These are phyloP conservation scores for Eutypella sp. DNA, from an alignment of 2,329 filamentous ascomycete genomes.

Conservation along the genomic window DNA sequence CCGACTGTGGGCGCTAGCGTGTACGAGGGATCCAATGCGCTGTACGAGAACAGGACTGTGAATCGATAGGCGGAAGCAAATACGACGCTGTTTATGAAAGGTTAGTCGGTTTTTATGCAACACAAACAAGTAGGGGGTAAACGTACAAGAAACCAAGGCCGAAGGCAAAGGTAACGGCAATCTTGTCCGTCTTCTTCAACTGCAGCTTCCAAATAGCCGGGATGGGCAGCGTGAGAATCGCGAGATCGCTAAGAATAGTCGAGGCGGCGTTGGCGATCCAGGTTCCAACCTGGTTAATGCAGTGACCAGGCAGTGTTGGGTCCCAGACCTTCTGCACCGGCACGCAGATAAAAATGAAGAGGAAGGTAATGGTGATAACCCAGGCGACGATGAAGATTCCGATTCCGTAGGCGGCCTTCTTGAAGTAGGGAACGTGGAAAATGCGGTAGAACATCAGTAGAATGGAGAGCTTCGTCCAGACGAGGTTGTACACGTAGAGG, in stretches of 20 bases:
- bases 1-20: slow-evolving; percentile 40
- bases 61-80: slow-evolving; percentile 45
- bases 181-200: slow-evolving; percentile 35
- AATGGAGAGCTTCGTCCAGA: slow-evolving; percentile 45
- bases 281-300: slow-evolving; percentile 44
- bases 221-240: slow-evolving; percentile 40
- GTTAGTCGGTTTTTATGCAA: background rate
- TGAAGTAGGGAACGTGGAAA: slow-evolving; percentile 40
- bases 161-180: slow-evolving; percentile 40
- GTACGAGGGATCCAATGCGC: slow-evolving; percentile 36
- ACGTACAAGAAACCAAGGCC: slow-evolving; percentile 39
- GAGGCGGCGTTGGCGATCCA: slow-evolving; percentile 46
- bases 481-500: slow-evolving; percentile 43
- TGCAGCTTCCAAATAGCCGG: slow-evolving; percentile 42
- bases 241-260: slow-evolving; percentile 41
- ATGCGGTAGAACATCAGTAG: slow-evolving; percentile 50
- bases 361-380: slow-evolving; percentile 42
- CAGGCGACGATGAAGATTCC: slow-evolving; percentile 40
- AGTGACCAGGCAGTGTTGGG: slow-evolving; percentile 36
- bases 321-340: slow-evolving; percentile 47
- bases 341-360: slow-evolving; percentile 48
- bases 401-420: slow-evolving; percentile 35
- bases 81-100: slow-evolving; percentile 31
- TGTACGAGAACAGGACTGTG: slow-evolving; percentile 41
- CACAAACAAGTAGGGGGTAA: background rate